Conservation (phyloP, 2,329 filamentous ascomycete species). For the Davidsoniella eucalypti region DNA sequence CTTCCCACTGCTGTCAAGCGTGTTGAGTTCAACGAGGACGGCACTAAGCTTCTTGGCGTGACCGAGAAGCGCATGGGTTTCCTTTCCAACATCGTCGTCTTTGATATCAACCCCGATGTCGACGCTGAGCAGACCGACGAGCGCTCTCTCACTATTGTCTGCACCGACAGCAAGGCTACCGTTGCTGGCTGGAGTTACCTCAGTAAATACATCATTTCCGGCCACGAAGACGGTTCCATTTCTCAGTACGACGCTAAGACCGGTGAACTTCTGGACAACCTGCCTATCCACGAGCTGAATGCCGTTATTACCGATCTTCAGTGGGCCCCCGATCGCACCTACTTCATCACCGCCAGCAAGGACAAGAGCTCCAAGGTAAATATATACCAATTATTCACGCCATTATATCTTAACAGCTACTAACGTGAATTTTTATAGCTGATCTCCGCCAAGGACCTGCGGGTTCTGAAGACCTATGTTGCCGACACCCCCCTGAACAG, state of each 20-base stretch:
- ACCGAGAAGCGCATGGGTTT: conserved; percentile 98
- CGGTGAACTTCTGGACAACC: conserved; percentile 66
- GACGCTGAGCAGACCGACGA: conserved; percentile 74
- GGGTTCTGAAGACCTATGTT: conserved; percentile 80
- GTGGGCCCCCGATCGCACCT: conserved; percentile 84
- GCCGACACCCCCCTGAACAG: conserved; percentile 94
- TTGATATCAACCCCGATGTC: conserved; percentile 73
- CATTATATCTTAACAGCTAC: neutral
- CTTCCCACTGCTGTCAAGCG: conserved; percentile 95
- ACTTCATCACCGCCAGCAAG: conserved; percentile 96
- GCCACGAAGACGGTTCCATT: conserved; percentile 89
- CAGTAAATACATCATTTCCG: conserved; percentile 89
- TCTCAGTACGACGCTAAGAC: conserved; percentile 86
- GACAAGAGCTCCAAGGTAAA: conserved; percentile 86
- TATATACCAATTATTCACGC: neutral
- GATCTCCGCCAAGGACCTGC: conserved; percentile 69
- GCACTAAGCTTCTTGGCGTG: conserved; percentile 74
- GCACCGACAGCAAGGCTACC: conserved; percentile 90
- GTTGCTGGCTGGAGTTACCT: conserved; percentile 94
- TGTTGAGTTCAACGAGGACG: conserved; percentile 93
- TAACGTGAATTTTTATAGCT: conserved; percentile 32
- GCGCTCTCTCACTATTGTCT: conserved; percentile 71
- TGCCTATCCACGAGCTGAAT: conserved; percentile 69
- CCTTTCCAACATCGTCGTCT: conserved; percentile 81
- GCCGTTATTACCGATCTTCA: conserved; percentile 80